Evolutionary conservation across 2,329 filamentous ascomycete species (phyloP).

Genomic region (Alternaria sp.): DNA sequence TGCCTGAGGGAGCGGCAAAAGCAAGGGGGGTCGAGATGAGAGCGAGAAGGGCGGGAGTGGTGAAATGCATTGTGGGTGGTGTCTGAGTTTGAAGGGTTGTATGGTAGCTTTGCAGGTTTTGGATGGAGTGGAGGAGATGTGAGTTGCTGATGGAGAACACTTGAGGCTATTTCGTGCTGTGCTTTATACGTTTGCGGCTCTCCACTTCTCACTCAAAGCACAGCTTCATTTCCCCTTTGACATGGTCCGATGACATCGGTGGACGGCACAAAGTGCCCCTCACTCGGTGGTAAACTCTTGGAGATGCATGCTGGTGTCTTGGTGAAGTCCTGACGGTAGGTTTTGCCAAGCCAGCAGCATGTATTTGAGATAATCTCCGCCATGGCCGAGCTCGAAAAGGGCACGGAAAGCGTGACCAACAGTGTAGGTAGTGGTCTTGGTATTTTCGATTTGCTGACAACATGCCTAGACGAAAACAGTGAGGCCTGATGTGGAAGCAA

Average conservation of each 20-base stretch:
- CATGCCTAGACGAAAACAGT: constrained; percentile 1
- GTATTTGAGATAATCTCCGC: constrained; percentile 18
- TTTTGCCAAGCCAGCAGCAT: constrained; percentile 25
- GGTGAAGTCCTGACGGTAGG: constrained; percentile 7
- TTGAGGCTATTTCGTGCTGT: not conserved
- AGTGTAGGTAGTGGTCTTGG: constrained; percentile 14
- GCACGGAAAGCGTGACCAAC: constrained; percentile 3
- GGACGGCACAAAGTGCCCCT: constrained; percentile 6
- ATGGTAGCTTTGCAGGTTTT: not conserved
- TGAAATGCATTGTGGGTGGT: constrained; percentile 30
- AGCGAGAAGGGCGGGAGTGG: constrained; percentile 27
- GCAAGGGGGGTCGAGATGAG: constrained; percentile 30
- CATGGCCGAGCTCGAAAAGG: not conserved
- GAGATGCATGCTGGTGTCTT: constrained; percentile 19
- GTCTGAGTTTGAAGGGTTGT: not conserved
- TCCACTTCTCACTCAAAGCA: constrained; percentile 5
- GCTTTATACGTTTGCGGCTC: constrained; percentile 29
- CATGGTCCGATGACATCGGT: constrained; percentile 28
- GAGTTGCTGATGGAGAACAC: constrained; percentile 13
- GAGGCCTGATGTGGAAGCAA: constrained; percentile 1
- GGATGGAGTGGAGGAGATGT: not conserved
- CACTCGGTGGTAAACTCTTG: constrained; percentile 22
- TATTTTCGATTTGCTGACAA: constrained; percentile 2
- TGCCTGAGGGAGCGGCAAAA: constrained; percentile 28
- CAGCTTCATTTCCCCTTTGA: not conserved